Conservation (phyloP, 345 rosid genomes). For the Heritiera fomes region DNA sequence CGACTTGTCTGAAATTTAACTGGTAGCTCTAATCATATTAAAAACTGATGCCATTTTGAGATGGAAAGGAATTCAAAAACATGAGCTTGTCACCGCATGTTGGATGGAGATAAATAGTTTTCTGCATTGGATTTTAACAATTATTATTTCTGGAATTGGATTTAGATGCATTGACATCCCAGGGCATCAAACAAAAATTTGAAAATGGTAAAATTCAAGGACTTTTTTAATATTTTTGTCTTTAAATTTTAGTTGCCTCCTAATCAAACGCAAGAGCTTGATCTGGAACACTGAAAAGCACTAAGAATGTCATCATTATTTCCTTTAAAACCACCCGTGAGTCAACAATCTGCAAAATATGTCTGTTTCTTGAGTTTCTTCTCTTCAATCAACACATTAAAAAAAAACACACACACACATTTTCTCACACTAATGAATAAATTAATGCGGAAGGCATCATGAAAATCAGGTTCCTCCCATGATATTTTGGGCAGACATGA, state of each 20-base stretch:
- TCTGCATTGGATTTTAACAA: not conserved
- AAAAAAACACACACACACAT: not conserved
- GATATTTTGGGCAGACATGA: constrained; percentile 75
- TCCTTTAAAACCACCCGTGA: constrained; percentile 15
- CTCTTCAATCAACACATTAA: constrained; percentile 29
- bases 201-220: not conserved
- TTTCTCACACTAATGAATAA: constrained; percentile 29
- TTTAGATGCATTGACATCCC: not conserved
- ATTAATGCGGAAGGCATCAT: constrained; percentile 26
- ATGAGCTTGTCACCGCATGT: not conserved
- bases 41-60: not conserved
- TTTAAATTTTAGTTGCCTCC: not conserved
- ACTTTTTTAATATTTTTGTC: too few species aligned
- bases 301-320: constrained; percentile 5
- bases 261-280: not conserved
- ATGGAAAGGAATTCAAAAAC: not conserved
- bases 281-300: not conserved
- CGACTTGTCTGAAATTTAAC: not conserved
- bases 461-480: constrained; percentile 48
- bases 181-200: not conserved
- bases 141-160: not conserved
- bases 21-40: not conserved
- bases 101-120: not conserved
- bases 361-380: constrained; percentile 19
- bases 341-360: constrained; percentile 30